Evolutionary conservation across 805 yeast genomes (phyloP).

Genomic region (Diddensiella transvaalensis): DNA sequence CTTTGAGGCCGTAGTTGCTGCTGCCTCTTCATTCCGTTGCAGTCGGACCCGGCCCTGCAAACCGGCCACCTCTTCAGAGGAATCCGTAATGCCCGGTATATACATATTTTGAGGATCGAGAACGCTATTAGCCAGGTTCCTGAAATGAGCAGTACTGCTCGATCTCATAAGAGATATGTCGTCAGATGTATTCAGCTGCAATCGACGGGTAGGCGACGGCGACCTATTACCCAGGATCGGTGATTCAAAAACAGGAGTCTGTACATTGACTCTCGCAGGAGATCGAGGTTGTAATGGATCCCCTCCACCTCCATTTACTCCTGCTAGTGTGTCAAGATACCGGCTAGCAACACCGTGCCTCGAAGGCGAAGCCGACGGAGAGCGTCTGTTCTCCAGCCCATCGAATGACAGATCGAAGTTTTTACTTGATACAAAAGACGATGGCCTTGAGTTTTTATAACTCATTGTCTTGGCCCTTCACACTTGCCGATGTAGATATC

Average conservation of each 20-base stretch:
- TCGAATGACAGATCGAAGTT: background rate
- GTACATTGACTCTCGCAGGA: conserved; percentile 19
- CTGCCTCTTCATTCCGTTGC: conserved; percentile 29
- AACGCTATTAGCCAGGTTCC: conserved; percentile 21
- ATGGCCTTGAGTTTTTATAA: background rate
- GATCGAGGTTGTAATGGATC: conserved; percentile 20
- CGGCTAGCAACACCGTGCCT: conserved; percentile 22
- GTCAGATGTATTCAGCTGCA: conserved; percentile 7
- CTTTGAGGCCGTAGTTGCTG: conserved; percentile 24
- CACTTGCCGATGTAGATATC: background rate
- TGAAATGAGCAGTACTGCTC: conserved; percentile 26
- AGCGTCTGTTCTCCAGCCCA: conserved; percentile 11
- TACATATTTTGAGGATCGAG: conserved; percentile 11
- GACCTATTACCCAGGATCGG: conserved; percentile 9
- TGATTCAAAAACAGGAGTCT: conserved; percentile 8
- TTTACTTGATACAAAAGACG: background rate
- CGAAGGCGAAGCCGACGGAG: conserved; percentile 2
- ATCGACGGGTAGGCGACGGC: conserved; percentile 16
- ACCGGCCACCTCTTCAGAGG: conserved; percentile 33
- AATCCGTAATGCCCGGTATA: conserved; percentile 31
- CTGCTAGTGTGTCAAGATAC: conserved; percentile 17
- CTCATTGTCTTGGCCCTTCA: background rate
- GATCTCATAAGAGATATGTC: conserved; percentile 21
- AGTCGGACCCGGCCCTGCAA: conserved; percentile 32
- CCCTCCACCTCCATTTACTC: background rate